phyloP scores from a whole-genome alignment of 495 filamentous ascomycete genomes.

The Penicillium canescens region DNA sequence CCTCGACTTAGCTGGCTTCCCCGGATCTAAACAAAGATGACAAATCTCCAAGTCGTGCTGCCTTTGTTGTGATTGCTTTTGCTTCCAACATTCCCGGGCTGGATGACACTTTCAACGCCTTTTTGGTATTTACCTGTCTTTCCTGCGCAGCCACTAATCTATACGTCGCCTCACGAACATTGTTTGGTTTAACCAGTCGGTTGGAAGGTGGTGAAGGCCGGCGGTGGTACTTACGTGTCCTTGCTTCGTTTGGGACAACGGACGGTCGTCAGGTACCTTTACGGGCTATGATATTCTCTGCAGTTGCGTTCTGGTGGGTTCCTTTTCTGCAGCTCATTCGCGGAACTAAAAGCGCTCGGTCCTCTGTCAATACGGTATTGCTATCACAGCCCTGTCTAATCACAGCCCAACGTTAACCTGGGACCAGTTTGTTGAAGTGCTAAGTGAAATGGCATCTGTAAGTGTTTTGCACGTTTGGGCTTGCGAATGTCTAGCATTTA shows the following conservation, averaged over 20 bases:
- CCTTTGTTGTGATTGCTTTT: slow-evolving; percentile 38
- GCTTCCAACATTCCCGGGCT: slow-evolving; percentile 26
- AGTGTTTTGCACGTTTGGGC: slow-evolving; percentile 45
- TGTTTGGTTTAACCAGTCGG: slow-evolving; percentile 44
- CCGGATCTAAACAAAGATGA: background rate
- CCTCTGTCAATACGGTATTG: no score
- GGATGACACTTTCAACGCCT: slow-evolving; percentile 36
- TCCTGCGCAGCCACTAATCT: slow-evolving; percentile 44
- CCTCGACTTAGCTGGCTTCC: slow-evolving; percentile 25
- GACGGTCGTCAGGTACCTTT: slow-evolving; percentile 34
- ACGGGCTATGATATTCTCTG: slow-evolving; percentile 37
- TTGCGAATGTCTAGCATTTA: slow-evolving; percentile 45
- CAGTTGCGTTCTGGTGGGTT: slow-evolving; percentile 43
- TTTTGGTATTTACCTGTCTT: slow-evolving; percentile 43
- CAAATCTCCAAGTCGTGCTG: slow-evolving; percentile 13
- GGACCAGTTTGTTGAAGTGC: slow-evolving; percentile 33
- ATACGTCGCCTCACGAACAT: slow-evolving; percentile 46
- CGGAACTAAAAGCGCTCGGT: background rate
- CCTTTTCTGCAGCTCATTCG: slow-evolving; percentile 34
- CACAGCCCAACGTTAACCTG: background rate
- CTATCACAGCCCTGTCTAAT: no score
- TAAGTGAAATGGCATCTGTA: slow-evolving; percentile 38
- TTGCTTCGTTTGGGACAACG: slow-evolving; percentile 36
- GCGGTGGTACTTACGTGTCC: slow-evolving; percentile 10
- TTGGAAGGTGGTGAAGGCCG: slow-evolving; percentile 19